Evolutionary conservation across 106 monocot genomes (phyloP).

Genomic region (Xerophyta viscosa): DNA sequence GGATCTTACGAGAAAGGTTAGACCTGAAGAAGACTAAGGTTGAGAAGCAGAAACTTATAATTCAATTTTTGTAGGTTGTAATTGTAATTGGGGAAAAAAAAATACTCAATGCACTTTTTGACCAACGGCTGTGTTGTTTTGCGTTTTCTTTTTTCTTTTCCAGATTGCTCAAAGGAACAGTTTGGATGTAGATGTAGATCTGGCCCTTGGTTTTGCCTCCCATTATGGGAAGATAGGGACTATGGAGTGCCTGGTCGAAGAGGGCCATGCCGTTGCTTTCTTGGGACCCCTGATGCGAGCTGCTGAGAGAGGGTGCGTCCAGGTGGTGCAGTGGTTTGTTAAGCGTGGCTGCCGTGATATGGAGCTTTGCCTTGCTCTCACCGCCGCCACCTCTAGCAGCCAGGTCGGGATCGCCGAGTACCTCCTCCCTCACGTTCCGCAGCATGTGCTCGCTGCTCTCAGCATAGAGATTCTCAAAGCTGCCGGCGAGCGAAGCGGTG

Average conservation of each 20-base stretch:
- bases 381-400: conserved; percentile 70
- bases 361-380: conserved; percentile 94
- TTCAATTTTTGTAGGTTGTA: no score
- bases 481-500: conserved; percentile 61
- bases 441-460: conserved; percentile 64
- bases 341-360: conserved; percentile 74
- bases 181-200: conserved; percentile 82
- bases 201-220: conserved; percentile 87
- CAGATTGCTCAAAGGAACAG: conserved; percentile 96
- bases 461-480: conserved; percentile 84
- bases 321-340: conserved; percentile 82
- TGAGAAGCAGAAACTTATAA: no score
- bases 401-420: conserved; percentile 48
- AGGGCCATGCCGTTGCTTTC: conserved; percentile 71
- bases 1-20: no score
- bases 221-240: conserved; percentile 82
- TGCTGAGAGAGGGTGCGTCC: conserved; percentile 70
- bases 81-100: no score
- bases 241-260: conserved; percentile 87
- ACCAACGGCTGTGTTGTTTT: no score
- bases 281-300: conserved; percentile 87
- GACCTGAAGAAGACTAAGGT: no score
- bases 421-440: conserved; percentile 81
- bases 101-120: no score
- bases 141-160: no score